Evolutionary conservation across 2,329 filamentous ascomycete genomes (phyloP).

Genomic region (Graphiopsis chlorocephala): DNA sequence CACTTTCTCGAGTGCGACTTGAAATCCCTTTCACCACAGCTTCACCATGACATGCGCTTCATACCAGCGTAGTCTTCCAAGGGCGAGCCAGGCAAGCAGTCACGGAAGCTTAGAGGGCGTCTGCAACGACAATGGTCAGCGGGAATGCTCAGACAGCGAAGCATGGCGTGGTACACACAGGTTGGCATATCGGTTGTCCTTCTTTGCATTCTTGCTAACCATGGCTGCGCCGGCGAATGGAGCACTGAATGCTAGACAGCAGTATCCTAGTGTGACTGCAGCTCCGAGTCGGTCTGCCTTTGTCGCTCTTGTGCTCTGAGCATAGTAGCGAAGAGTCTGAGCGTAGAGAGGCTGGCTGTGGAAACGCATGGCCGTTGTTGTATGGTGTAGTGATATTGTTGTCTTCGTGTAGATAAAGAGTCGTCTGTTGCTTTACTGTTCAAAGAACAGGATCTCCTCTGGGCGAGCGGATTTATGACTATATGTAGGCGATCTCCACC

Average conservation of each 20-base stretch:
- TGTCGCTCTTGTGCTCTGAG: conserved; percentile 23
- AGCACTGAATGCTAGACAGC: conserved; percentile 33
- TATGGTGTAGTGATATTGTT: neutral
- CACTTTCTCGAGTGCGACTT: neutral
- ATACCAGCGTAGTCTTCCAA: conserved; percentile 35
- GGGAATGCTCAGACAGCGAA: neutral
- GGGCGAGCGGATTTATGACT: neutral
- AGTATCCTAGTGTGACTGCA: conserved; percentile 32
- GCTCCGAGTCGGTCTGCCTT: conserved; percentile 28
- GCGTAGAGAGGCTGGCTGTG: conserved; percentile 22
- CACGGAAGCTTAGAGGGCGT: conserved; percentile 36
- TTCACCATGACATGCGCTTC: neutral
- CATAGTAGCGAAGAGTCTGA: conserved; percentile 30
- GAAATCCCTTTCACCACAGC: neutral
- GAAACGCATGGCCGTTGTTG: conserved; percentile 55
- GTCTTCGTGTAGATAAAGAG: neutral
- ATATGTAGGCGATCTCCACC: conserved; percentile 7
- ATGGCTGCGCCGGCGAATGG: conserved; percentile 35
- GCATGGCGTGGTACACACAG: conserved; percentile 25
- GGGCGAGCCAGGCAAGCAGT: conserved; percentile 35
- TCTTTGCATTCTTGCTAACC: conserved; percentile 32
- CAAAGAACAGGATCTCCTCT: neutral
- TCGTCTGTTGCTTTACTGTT: neutral
- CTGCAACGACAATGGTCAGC: conserved; percentile 19
- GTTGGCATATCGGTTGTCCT: conserved; percentile 32